Base-by-base conservation (phyloP, 805 yeast species). In the Tetrapisispora nanseiensis region DNA sequence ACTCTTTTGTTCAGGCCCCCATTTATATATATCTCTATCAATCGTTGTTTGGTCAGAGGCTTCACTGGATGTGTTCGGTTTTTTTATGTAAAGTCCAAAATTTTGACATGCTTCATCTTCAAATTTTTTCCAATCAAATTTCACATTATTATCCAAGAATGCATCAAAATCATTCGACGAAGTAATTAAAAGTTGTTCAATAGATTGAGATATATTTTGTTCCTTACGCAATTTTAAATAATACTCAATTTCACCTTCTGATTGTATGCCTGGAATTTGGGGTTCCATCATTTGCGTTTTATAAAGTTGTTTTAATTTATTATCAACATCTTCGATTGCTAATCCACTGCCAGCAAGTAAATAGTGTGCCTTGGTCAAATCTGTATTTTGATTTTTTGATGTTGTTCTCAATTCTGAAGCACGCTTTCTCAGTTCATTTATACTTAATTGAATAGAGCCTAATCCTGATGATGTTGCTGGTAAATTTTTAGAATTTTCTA, bases 301-400 rank as follows among this genome's bases (percentile, higher is more conserved):
- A 57, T 51, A 73, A 60, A 61, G 65, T 45, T 52, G 49, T 32
- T 65, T 62, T 44, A 81, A 62, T 38, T 78, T 80, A 26, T 63
- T 64, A 49, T 84, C 87, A 31, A 89, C 78, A 44, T 86, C 92
- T 52, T 86, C 95, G 39, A 90, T 80, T 33, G 85, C 78, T 40
- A 87, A 74, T 1, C 97, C 97, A 55, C 90, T 82, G 1, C 89
- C 84, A 6, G 96, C 95, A 34, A 90, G 67, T 31, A 92, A 66
- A 59, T 92, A 92, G 57, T 92, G 97, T 2, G 85, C 92, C 53
- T 78, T 80, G 2, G 86, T 80, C 54, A 68, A 70, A 33, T 65
- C 61, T 4, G 11, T 28, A 5, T 15, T 32, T 19, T 15, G 23
- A 9, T 54, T 51, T 29, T 68, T 71, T 16, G 56, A 59, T n/a